These are phyloP conservation scores for Sclerotiophoma versabilis DNA, from an alignment of 2,329 filamentous ascomycete species.

Conservation along the genomic window DNA sequence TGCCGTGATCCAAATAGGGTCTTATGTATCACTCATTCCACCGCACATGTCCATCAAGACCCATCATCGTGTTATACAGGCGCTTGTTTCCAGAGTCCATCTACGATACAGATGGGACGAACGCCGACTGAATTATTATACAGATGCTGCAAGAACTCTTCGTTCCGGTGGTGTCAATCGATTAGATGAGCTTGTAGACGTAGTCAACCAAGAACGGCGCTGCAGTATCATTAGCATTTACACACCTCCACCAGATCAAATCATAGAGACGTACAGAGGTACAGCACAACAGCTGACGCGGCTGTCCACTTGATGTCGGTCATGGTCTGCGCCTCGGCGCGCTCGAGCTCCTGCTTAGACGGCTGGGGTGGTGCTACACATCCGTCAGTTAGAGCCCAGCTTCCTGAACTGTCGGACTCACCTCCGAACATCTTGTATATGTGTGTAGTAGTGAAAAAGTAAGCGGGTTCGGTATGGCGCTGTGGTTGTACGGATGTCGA, in stretches of 20 bases:
- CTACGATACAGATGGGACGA: conserved; percentile 10
- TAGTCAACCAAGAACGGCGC: conserved; percentile 65
- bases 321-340: conserved; percentile 68
- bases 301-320: conserved; percentile 72
- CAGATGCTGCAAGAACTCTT: not conserved
- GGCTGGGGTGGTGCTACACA: conserved; percentile 71
- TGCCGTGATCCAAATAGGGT: not conserved
- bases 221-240: conserved; percentile 30
- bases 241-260: too few species aligned
- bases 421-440: conserved; percentile 66
- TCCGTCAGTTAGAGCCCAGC: not conserved
- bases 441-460: not conserved
- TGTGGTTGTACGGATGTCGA: conserved; percentile 13
- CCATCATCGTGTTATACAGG: conserved; percentile 15
- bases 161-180: not conserved
- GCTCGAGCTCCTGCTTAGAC: conserved; percentile 72
- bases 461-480: not conserved
- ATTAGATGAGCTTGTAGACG: conserved; percentile 59
- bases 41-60: not conserved
- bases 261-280: conserved; percentile 75
- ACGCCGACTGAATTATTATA: conserved; percentile 9
- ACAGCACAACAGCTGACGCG: conserved; percentile 71
- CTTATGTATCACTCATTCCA: not conserved
- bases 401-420: not conserved
- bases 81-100: conserved; percentile 6